Evolutionary conservation across 2,329 filamentous ascomycete genomes (phyloP), one percentile per base, ranked within the genome.

Genomic region (Cladophialophora chaetospira): DNA sequence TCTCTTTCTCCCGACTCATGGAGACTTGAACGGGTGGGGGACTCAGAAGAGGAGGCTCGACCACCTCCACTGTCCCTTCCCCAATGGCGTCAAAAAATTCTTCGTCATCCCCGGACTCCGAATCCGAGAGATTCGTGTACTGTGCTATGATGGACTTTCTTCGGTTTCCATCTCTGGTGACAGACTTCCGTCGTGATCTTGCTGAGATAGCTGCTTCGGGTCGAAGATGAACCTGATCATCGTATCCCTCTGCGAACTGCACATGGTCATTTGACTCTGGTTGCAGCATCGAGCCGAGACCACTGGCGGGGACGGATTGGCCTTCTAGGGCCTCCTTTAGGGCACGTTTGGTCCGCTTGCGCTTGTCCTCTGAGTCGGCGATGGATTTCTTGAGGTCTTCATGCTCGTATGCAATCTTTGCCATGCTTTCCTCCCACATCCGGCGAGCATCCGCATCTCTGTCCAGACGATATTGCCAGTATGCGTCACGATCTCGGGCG

Each of bases 391-490:
- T 91, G 1, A 99, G 81, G 49, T 91, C 84, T 73, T 97, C 94
- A 67, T 99, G 94, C 71, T 99, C 94, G 54, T 85, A 86, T 15
- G 92, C 94, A n/a, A 99, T 88, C 67, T 92, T 87, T 8, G 94
- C 91, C 94, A 99, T 97, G 73, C 92, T 97, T 68, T 99, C 94
- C 74, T 99, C 94, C 94, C 94, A 99, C 85, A 99, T 89, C 58
- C 89, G 87, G 33, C 94, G 86, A 75, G 97, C 88, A 70, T 96
- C 90, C 40, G 87, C 87, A 75, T 99, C 94, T 52, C 91, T 87
- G 65, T 96, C 92, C 36, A 99, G 79, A 11, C 92, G 87, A 70
- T 96, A 95, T 72, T 97, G 93, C 94, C 94, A 99, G 71, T 96
- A 96, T 0, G 91, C 86, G 72, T 99, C 94, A 49, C 95, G 88